Conservation (phyloP, 306 rosid species). For the Pachyrhizus erosus region DNA sequence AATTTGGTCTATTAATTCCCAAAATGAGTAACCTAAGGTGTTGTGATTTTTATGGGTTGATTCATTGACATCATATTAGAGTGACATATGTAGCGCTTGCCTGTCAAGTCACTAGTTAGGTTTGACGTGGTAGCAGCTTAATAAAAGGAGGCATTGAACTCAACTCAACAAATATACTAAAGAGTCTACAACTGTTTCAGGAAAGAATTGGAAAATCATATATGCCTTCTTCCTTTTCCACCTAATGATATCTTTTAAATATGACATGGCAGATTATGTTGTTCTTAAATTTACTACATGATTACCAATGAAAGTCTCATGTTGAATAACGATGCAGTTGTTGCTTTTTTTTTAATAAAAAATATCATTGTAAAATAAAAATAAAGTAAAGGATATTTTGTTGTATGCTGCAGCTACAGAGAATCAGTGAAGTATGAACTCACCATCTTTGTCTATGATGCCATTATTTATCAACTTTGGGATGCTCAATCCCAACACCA, state of each 20-base stretch:
- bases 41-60: too few relatives aligned
- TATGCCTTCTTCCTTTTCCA: neutral
- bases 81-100: too few relatives aligned
- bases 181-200: too few relatives aligned
- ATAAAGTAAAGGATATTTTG: neutral
- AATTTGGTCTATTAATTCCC: neutral
- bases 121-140: too few relatives aligned
- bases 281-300: neutral
- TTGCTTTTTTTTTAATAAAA: too few relatives aligned
- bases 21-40: neutral
- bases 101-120: too few relatives aligned
- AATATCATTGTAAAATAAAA: neutral
- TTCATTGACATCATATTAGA: too few relatives aligned
- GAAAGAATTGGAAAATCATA: neutral
- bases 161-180: too few relatives aligned
- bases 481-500: conserved; percentile 55
- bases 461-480: conserved; percentile 57
- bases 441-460: conserved; percentile 56
- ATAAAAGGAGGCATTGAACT: too few relatives aligned
- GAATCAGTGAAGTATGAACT: conserved; percentile 17
- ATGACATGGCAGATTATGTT: neutral
- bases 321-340: neutral
- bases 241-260: neutral
- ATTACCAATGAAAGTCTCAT: neutral
- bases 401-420: neutral